Evolutionary conservation across 202 grass and related monocot species (phyloP).

Genomic region (Hordeum pubiflorum): DNA sequence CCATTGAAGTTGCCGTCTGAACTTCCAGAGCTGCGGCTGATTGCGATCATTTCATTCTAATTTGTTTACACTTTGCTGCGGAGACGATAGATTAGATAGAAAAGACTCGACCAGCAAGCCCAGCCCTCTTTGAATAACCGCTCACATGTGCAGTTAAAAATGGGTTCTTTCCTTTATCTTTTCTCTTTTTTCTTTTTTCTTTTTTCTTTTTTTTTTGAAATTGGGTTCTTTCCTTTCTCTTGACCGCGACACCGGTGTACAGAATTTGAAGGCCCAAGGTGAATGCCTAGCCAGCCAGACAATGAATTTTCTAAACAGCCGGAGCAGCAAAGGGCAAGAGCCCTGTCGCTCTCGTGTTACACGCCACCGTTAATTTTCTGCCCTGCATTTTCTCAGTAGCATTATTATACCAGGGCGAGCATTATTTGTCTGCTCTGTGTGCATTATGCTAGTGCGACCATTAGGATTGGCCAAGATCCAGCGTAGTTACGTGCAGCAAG

Average conservation of each 20-base stretch:
- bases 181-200: not conserved
- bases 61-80: not conserved
- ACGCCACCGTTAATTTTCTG: not conserved
- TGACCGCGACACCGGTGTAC: conserved; percentile 9
- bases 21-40: not conserved
- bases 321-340: not conserved
- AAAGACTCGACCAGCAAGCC: not conserved
- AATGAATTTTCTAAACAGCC: not conserved
- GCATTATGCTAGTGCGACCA: not conserved
- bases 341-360: not conserved
- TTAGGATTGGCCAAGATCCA: not conserved
- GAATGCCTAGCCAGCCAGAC: not conserved
- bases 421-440: not conserved
- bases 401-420: not conserved
- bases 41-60: not conserved
- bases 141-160: not conserved
- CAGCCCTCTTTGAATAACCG: not conserved
- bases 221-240: not conserved
- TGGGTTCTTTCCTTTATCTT: not conserved
- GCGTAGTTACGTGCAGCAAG: not conserved
- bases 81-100: not conserved
- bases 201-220: not conserved
- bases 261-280: not conserved
- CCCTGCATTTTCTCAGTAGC: not conserved
- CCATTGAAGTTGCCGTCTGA: not conserved